A percentile compares a stretch with the other conserved stretches of the same genome.
phyloP scores from a whole-genome alignment of 1,284 basidiomycete genomes.

The Boletus calvinii region DNA sequence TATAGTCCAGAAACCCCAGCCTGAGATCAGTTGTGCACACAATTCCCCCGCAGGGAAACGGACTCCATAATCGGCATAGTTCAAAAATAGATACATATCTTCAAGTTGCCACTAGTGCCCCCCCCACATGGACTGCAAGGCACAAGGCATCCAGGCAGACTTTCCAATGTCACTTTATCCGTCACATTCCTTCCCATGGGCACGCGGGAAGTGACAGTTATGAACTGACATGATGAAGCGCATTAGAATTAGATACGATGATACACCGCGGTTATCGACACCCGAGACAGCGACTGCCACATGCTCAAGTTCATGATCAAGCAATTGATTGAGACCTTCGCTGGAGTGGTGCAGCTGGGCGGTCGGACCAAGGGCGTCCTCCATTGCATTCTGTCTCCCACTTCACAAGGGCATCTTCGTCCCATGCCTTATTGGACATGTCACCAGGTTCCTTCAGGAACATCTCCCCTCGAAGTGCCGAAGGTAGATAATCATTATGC shows the following conservation, averaged over 20 bases:
- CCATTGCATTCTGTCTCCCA: conserved; percentile 75
- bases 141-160: too few species aligned
- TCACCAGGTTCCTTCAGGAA: conserved; percentile 60
- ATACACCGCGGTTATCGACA: not conserved
- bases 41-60: not conserved
- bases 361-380: conserved; percentile 65
- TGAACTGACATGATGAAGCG: too few species aligned
- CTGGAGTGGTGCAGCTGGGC: conserved; percentile 14
- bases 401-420: conserved; percentile 63
- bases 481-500: conserved; percentile 60
- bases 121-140: too few species aligned
- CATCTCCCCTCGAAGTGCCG: conserved; percentile 39
- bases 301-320: not conserved
- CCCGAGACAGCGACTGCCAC: not conserved
- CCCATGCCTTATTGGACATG: conserved; percentile 60
- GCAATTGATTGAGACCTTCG: not conserved
- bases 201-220: not conserved
- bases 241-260: not conserved
- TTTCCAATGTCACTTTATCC: not conserved
- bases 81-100: not conserved
- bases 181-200: not conserved
- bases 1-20: too few species aligned
- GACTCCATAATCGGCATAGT: not conserved
- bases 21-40: too few species aligned
- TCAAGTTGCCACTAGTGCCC: too few species aligned